These are phyloP conservation scores for Cornus florida DNA, from an alignment of 148 eudicot genomes.

Conservation along the genomic window DNA sequence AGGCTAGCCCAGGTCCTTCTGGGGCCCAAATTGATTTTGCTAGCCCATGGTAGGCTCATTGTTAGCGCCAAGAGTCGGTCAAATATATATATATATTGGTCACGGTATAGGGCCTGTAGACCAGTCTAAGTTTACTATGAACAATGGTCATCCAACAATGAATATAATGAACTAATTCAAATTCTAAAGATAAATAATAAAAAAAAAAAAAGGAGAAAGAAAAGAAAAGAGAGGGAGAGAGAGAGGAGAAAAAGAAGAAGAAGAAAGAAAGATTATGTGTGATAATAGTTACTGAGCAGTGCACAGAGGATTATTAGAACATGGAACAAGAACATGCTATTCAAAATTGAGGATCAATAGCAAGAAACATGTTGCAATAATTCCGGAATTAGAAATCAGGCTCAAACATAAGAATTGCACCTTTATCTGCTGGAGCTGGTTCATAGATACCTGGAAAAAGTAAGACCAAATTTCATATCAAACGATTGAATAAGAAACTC, in stretches of 20 bases:
- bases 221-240: too few species aligned
- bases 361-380: constrained; percentile 12
- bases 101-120: too few species aligned
- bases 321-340: neutral
- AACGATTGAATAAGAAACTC: neutral
- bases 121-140: too few species aligned
- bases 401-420: constrained; percentile 38
- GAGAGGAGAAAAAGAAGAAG: too few species aligned
- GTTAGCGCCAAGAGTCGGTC: neutral
- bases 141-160: too few species aligned
- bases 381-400: constrained; percentile 4
- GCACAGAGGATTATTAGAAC: neutral
- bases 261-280: neutral
- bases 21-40: neutral
- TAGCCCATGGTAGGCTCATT: neutral
- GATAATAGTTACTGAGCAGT: neutral
- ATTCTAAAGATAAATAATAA: too few species aligned
- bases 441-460: constrained; percentile 57
- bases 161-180: too few species aligned
- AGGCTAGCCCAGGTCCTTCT: neutral
- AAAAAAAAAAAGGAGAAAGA: too few species aligned
- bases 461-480: constrained; percentile 9
- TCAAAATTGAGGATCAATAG: constrained; percentile 2
- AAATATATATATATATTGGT: too few species aligned
- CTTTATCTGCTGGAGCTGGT: constrained; percentile 75